A percentile compares a stretch with the other conserved stretches of the same genome.
These are phyloP conservation scores for Lachnellula hyalina DNA, from an alignment of 2,329 filamentous ascomycete genomes.

Conservation along the genomic window DNA sequence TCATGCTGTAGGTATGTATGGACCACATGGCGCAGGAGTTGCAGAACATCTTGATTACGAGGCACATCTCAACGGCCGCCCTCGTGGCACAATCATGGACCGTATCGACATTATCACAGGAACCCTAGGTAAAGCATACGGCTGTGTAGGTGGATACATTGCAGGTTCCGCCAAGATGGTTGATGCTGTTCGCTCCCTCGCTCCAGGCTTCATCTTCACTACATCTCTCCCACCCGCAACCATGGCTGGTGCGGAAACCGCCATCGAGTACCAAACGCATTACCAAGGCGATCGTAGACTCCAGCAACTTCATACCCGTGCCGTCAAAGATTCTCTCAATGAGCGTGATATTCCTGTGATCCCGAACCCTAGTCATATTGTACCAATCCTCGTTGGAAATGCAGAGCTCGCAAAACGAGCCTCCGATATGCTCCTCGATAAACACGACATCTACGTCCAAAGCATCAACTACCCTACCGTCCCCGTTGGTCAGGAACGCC, in stretches of 20 bases:
- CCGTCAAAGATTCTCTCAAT: conserved; percentile 79
- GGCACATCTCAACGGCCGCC: conserved; percentile 68
- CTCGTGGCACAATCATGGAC: conserved; percentile 84
- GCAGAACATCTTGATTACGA: conserved; percentile 97
- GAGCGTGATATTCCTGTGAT: conserved; percentile 89
- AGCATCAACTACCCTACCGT: conserved; percentile 99
- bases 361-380: conserved; percentile 93
- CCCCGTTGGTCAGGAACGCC: conserved; percentile 92
- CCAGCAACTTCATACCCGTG: conserved; percentile 93
- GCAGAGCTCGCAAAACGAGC: conserved; percentile 88
- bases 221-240: conserved; percentile 92
- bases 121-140: conserved; percentile 95
- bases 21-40: conserved; percentile 89
- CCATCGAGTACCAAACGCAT: conserved; percentile 88
- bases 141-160: conserved; percentile 96
- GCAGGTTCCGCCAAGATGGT: conserved; percentile 82
- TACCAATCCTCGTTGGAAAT: conserved; percentile 89
- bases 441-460: conserved; percentile 94
- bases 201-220: conserved; percentile 98
- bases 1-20: conserved; percentile 98
- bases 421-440: conserved; percentile 83
- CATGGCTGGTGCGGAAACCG: conserved; percentile 88
- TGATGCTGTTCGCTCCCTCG: conserved; percentile 88
- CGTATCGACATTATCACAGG: conserved; percentile 97
- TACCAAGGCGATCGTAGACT: conserved; percentile 83